Evolutionary conservation across 2,329 filamentous ascomycete species (phyloP), one percentile per base, ranked within the genome.

Genomic region (Acrocalymma vagum): DNA sequence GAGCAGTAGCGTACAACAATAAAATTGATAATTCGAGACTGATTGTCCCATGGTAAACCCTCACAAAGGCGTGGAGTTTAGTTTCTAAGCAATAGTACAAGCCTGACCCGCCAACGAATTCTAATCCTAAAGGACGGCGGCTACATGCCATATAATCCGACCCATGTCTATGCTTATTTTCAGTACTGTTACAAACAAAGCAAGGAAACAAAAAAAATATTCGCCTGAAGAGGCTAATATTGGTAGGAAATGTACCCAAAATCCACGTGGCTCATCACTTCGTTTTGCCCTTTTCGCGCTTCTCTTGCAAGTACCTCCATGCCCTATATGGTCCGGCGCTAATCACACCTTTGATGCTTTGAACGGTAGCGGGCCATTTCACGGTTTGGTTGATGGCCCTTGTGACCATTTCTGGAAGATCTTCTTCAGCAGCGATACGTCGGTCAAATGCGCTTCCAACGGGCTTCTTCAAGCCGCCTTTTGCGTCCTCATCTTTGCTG

Each of bases 351-450:
- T 99, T 99, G 48, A 93, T 65, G 38, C 85, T 94, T 71, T 99
- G 93, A 5, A 85, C 85, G 3, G 89, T 90, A 60, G 90, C 94
- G 1, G 94, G 92, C 94, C 94, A 97, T 40, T 84, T 82, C 58
- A 97, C 90, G 0, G 95, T 97, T 65, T 88, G 87, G 63, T 85
- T 87, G 62, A 99, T 92, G 26, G 91, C 87, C 24, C 79, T 78
- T 22, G 85, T 81, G 13, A 97, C 83, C 53, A 87, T 85, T 17
- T 82, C 75, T 27, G 79, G 79, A n/a, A 97, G 75, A 54, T 87
- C 82, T 14, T 79, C 76, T 25, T 87, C 81, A 42, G 88, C 87
- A 0, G 87, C 91, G 55, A 99, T 94, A 14, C 90, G 83, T 57
- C 81, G 84, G 71, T 99, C 94, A 53, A 99, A 97, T 1, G 83